phyloP scores from a whole-genome alignment of 2,329 filamentous ascomycete species.

The Lachnellula suecica region DNA sequence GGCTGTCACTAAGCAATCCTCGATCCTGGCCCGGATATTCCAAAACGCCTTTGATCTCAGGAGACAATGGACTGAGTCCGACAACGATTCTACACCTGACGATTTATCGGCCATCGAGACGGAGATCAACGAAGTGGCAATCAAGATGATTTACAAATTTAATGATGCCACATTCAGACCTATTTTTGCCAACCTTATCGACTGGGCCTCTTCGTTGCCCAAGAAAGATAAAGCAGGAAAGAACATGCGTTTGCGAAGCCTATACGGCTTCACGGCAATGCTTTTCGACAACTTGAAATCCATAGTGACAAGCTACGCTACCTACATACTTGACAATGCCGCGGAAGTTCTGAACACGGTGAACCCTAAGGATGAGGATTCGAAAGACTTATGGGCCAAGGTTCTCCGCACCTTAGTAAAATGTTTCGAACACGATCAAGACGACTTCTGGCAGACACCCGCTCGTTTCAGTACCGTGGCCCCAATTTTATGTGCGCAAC shows the following conservation, averaged over 20 bases:
- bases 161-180: conserved; percentile 93
- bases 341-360: conserved; percentile 57
- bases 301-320: conserved; percentile 89
- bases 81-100: conserved; percentile 39
- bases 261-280: conserved; percentile 76
- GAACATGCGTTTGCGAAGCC: conserved; percentile 65
- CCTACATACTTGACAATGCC: conserved; percentile 77
- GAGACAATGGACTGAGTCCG: conserved; percentile 50
- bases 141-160: conserved; percentile 94
- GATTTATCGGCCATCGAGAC: conserved; percentile 61
- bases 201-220: conserved; percentile 69
- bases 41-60: conserved; percentile 64
- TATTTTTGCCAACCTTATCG: conserved; percentile 81
- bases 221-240: conserved; percentile 61
- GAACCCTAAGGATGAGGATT: conserved; percentile 44
- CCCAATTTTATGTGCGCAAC: conserved; percentile 67
- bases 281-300: conserved; percentile 90
- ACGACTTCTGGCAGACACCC: conserved; percentile 94
- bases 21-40: conserved; percentile 65
- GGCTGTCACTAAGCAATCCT: conserved; percentile 72
- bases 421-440: conserved; percentile 85
- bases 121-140: conserved; percentile 65
- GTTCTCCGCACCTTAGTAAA: conserved; percentile 71
- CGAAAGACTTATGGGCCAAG: conserved; percentile 64
- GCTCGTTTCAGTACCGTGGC: conserved; percentile 78